Conservation (phyloP, 805 yeast genomes). For the Barnettozyma sucrosica region DNA sequence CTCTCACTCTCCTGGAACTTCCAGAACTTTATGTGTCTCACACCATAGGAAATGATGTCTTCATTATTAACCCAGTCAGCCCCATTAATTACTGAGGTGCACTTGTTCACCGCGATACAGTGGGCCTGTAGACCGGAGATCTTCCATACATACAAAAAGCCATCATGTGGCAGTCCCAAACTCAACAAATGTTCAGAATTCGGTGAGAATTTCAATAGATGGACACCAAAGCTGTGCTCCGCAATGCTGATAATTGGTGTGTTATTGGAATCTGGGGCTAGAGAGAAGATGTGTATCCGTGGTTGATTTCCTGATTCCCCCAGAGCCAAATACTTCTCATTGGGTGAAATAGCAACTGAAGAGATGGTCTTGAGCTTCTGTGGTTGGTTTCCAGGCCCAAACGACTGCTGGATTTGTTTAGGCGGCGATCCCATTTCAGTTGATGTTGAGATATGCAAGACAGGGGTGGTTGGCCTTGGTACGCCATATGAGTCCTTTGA, state of each 20-base stretch:
- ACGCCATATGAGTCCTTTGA: conserved; percentile 11
- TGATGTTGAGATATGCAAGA: conserved; percentile 1
- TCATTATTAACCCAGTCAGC: conserved; percentile 46
- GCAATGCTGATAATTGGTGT: conserved; percentile 48
- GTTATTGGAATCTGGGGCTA: conserved; percentile 41
- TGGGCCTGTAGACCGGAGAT: conserved; percentile 27
- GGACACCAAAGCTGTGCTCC: conserved; percentile 65
- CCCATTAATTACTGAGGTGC: conserved; percentile 53
- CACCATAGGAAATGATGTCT: conserved; percentile 50
- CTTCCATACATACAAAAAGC: conserved; percentile 59
- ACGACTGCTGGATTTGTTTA: conserved; percentile 11
- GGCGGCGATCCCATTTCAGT: conserved; percentile 12
- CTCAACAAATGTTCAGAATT: conserved; percentile 53
- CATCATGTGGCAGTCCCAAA: conserved; percentile 64
- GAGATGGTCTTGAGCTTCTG: conserved; percentile 46
- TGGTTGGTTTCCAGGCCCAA: conserved; percentile 2
- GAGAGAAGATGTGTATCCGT: conserved; percentile 51
- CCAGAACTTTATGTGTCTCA: conserved; percentile 62
- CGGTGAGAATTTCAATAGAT: conserved; percentile 49
- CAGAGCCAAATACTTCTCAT: conserved; percentile 49
- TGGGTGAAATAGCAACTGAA: conserved; percentile 55
- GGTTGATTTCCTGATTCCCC: conserved; percentile 73
- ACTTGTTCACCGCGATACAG: conserved; percentile 50
- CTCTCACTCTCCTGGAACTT: conserved; percentile 31
- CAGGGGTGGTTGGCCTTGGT: conserved; percentile 8